These are phyloP conservation scores for Penicillium italicum DNA, from an alignment of 2,329 filamentous ascomycete species.

Conservation along the genomic window DNA sequence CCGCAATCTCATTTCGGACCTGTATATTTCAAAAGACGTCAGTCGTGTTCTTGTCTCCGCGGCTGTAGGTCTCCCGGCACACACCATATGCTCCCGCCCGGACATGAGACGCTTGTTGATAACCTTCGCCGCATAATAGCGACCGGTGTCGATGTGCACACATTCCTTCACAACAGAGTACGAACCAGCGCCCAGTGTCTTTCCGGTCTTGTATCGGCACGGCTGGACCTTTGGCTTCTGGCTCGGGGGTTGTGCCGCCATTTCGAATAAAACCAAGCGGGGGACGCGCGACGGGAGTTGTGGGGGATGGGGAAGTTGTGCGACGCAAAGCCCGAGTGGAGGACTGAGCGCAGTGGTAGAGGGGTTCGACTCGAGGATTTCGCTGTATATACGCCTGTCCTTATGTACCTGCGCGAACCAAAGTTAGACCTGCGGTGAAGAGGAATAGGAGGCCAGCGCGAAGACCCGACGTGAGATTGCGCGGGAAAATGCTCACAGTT, in stretches of 20 bases:
- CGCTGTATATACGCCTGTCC: background rate
- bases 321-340: background rate
- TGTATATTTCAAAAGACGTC: constrained; percentile 36
- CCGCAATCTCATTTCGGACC: constrained; percentile 97
- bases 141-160: constrained; percentile 94
- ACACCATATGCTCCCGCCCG: constrained; percentile 94
- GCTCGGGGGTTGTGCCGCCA: constrained; percentile 31
- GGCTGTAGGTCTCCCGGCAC: background rate
- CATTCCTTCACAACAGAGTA: constrained; percentile 99
- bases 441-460: background rate
- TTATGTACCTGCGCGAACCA: constrained; percentile 13
- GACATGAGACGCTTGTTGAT: constrained; percentile 99
- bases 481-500: background rate
- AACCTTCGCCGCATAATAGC: constrained; percentile 98
- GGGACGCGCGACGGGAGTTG: background rate
- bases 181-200: constrained; percentile 91
- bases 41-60: constrained; percentile 4
- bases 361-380: background rate
- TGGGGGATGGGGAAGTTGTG: background rate
- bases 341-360: background rate
- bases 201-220: constrained; percentile 97
- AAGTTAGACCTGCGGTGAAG: constrained; percentile 15
- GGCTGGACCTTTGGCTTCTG: constrained; percentile 72
- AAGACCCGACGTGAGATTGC: background rate
- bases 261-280: constrained; percentile 13